Conservation (phyloP, 1,139 yeast genomes). For the Sugiyamaella castrensis region DNA sequence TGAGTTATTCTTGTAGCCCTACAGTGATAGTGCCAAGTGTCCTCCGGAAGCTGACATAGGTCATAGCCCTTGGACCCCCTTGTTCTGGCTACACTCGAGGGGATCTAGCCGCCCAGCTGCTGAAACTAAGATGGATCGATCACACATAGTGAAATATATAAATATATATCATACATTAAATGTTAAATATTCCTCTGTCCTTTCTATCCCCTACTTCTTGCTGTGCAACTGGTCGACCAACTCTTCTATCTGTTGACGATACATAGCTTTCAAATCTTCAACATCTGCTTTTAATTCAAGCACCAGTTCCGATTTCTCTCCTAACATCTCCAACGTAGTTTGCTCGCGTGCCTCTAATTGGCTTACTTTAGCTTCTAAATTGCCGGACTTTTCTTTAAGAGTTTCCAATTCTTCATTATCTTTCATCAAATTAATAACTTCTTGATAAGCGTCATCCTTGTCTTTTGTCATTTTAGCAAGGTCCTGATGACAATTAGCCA, state of each 20-base stretch:
- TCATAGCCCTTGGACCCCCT: too few species aligned
- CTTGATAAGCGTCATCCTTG: slow-evolving; percentile 65
- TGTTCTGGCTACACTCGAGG: too few species aligned
- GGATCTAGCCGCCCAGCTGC: too few species aligned
- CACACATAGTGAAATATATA: too few species aligned
- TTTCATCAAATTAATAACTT: slow-evolving; percentile 56
- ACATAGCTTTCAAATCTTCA: slow-evolving; percentile 76
- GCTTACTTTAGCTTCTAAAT: slow-evolving; percentile 43
- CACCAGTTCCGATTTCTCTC: slow-evolving; percentile 84
- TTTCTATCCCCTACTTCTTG: background rate
- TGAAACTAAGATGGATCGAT: background rate
- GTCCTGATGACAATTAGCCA: slow-evolving; percentile 63
- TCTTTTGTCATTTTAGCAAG: slow-evolving; percentile 52
- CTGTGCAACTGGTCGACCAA: slow-evolving; percentile 58
- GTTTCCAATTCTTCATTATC: slow-evolving; percentile 49
- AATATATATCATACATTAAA: background rate
- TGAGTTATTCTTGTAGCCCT: too few species aligned
- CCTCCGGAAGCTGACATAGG: too few species aligned
- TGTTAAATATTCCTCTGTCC: background rate
- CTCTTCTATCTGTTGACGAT: slow-evolving; percentile 81
- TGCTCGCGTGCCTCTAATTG: slow-evolving; percentile 34
- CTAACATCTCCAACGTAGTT: slow-evolving; percentile 69
- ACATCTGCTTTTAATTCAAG: slow-evolving; percentile 88
- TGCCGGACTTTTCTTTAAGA: slow-evolving; percentile 42
- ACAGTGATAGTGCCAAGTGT: too few species aligned